phyloP scores from a whole-genome alignment of 1,284 basidiomycete genomes.

The Sporisorium exsertum region DNA sequence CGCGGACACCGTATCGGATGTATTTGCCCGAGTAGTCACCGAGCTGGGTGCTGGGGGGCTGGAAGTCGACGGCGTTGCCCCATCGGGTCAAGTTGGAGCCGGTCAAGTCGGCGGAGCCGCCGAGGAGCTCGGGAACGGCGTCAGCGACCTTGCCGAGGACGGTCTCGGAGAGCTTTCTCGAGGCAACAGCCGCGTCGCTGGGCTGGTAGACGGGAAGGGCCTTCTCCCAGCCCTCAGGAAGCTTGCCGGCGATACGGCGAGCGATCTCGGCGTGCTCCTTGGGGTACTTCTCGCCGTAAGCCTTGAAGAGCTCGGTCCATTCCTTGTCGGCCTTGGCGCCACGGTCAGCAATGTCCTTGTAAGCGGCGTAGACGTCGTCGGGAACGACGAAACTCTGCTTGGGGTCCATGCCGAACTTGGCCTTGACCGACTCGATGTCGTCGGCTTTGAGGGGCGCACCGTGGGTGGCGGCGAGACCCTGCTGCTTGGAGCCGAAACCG shows the following conservation, averaged over 20 bases:
- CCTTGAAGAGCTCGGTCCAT: slow-evolving; percentile 80
- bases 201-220: slow-evolving; percentile 84
- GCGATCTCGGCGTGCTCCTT: slow-evolving; percentile 85
- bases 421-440: slow-evolving; percentile 86
- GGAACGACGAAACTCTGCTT: slow-evolving; percentile 85
- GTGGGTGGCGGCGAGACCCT: slow-evolving; percentile 93
- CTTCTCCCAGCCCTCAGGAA: slow-evolving; percentile 89
- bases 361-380: slow-evolving; percentile 79
- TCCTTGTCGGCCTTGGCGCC: slow-evolving; percentile 81
- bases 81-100: slow-evolving; percentile 88
- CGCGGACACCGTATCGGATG: slow-evolving; percentile 95
- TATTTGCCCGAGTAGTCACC: slow-evolving; percentile 89
- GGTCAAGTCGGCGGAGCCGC: slow-evolving; percentile 92
- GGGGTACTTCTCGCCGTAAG: slow-evolving; percentile 83
- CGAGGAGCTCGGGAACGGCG: slow-evolving; percentile 79
- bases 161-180: slow-evolving; percentile 92
- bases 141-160: slow-evolving; percentile 82
- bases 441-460: slow-evolving; percentile 92
- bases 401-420: slow-evolving; percentile 84
- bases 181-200: slow-evolving; percentile 84
- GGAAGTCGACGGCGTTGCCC: slow-evolving; percentile 88
- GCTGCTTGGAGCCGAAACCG: slow-evolving; percentile 89
- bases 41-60: slow-evolving; percentile 82
- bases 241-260: slow-evolving; percentile 84
- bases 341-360: slow-evolving; percentile 76